Base-by-base conservation (phyloP, 176 grass and related monocot species). In the Lolium perenne region DNA sequence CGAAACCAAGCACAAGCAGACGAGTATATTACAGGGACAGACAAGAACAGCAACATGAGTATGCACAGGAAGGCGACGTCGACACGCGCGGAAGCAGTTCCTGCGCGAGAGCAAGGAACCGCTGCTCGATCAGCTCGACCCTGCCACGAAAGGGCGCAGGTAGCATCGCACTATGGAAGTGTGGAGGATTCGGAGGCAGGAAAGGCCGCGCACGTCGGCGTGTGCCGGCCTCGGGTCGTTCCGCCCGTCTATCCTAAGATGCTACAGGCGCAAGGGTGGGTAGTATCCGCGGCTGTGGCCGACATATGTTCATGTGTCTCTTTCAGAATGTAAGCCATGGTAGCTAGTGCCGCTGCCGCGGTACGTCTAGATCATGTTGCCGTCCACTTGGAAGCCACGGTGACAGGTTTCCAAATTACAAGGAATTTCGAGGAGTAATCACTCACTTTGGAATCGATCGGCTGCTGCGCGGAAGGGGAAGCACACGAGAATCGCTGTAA, bases 381-480 rank as follows among this genome's bases (percentile, higher is more conserved):
- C 74, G 48, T 51, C 87, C 82, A 89, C 76, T 80, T 29, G 57
- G 76, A 80, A n/a, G 45, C 25, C 38, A 83, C 68, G 16, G 38
- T 13, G 21, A 89, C 54, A 21, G 32, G 46, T 74, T 89, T 80
- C 67, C 21, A 29, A 35, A 35, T 35, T 35, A 35, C 32, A 35
- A 35, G 32, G 32, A 35, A 54, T 84, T 84, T 84, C 47, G 3
- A 26, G 17, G 76, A 84, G 80, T 80, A 74, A 38, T 21, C 18
- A 46, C 47, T 74, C 17, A 55, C 63, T 40, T 84, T 64, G 66
- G 87, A 74, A 74, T 74, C 56, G 1, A 56, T 57, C 54, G 2
- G 57, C 9, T 13, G 23, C 40, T 47, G 62, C 12, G 80, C 41
- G 15, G 74, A 68, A 74, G 43, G 54, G 23, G 72, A 63, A 25